Evolutionary conservation across 768 basidiomycete species (phyloP), one percentile per base, ranked within the genome.

Genomic region (Kwoniella bestiolae): DNA sequence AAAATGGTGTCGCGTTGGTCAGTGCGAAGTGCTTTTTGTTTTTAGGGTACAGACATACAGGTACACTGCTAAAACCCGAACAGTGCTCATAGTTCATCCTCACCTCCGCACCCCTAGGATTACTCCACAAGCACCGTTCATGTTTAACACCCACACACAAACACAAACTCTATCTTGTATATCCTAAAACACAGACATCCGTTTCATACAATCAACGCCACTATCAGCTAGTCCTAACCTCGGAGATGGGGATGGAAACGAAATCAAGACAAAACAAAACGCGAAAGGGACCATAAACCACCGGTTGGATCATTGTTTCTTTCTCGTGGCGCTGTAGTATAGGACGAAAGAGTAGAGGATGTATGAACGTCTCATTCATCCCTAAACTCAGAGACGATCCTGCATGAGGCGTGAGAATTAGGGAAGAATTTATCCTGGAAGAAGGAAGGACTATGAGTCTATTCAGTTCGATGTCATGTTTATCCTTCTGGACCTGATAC

Each of bases 121-220:
- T 41, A 38, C 7, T 38, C 35, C 38, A 8, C 12, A 38, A 41
- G n/a, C n/a, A n/a, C n/a, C 38, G 18, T 41, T 41, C 38, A 41
- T 47, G 46, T 47, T 52, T 31, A 23, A 23, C 25, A 18, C 29
- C 6, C 18, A 55, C 32, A 55, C 52, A 55, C 32, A 34, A n/a
- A 55, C 32, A 55, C 52, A 55, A 55, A 55, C 52, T 55, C 12
- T 55, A 32, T 55, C 14, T n/a, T 41, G 38, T 41, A 5, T 8
- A 4, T 8, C 38, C 38, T 55, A 12, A 18, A 18, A 55, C 52
- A 55, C 52, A 55, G 52, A 55, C 52, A 55, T 16, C 14, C 32
- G 32, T 32, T 55, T 55, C 52, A 55, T 55, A 55, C 52, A 55
- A 55, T 34, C 52, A 55, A 34, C 18, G 29, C 38, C 38, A 41